A percentile compares a stretch with the other conserved stretches of the same genome.
phyloP scores from a whole-genome alignment of 192 early-diverging fungal genomes.

The Backusella australiensis region DNA sequence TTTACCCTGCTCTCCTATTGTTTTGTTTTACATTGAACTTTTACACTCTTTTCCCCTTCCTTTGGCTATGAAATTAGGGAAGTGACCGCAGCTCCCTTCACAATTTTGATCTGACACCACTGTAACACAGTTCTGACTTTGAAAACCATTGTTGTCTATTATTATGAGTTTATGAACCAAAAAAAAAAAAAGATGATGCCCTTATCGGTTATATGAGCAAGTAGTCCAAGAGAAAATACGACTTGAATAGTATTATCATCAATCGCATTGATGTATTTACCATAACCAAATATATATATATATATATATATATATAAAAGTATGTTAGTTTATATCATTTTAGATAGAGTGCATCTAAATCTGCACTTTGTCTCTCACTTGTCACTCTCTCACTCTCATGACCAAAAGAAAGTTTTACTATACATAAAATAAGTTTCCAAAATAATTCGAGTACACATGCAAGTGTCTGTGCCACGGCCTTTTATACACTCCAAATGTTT shows the following conservation, averaged over 20 bases:
- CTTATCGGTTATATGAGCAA: not conserved
- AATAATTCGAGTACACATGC: not conserved
- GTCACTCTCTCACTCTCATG: not conserved
- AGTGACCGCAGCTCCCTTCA: not conserved
- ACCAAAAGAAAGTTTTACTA: not conserved
- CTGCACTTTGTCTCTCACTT: not conserved
- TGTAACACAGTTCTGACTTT: not conserved
- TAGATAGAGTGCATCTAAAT: not conserved
- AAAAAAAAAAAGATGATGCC: not conserved
- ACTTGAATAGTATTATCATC: too few species aligned
- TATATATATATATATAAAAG: too few species aligned
- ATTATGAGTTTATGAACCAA: not conserved
- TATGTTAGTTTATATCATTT: not conserved
- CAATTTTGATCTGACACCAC: not conserved
- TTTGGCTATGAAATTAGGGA: not conserved
- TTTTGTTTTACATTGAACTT: not conserved
- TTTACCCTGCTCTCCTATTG: not conserved
- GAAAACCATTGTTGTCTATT: not conserved
- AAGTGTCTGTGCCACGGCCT: not conserved
- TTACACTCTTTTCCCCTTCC: not conserved
- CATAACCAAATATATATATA: too few species aligned
- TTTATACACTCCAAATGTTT: not conserved
- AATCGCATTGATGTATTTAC: too few species aligned
- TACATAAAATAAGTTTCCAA: slow-evolving; percentile 1
- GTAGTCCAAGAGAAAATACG: too few species aligned